phyloP scores from a whole-genome alignment of 2,329 filamentous ascomycete species.

The Bipolaris bicolor region DNA sequence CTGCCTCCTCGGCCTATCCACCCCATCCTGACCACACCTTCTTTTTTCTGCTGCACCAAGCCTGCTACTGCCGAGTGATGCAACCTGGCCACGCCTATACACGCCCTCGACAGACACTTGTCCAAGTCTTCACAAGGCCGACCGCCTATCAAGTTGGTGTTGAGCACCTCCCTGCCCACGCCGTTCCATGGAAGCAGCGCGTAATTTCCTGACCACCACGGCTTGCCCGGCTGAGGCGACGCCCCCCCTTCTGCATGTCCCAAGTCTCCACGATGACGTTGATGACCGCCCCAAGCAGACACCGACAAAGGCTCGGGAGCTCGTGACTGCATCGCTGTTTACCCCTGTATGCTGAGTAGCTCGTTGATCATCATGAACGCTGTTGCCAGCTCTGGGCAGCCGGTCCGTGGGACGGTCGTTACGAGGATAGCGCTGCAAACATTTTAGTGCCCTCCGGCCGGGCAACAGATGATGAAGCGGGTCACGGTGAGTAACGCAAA shows the following conservation, averaged over 20 bases:
- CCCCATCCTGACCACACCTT: neutral
- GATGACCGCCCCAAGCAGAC: neutral
- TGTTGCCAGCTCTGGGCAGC: neutral
- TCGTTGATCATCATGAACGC: neutral
- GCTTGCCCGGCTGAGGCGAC: constrained; percentile 1
- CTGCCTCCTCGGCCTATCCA: constrained; percentile 6
- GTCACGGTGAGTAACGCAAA: too few relatives aligned
- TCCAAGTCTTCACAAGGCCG: neutral
- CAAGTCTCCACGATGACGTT: neutral
- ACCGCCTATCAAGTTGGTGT: neutral
- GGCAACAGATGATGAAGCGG: neutral
- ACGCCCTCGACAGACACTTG: neutral
- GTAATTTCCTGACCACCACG: constrained; percentile 4
- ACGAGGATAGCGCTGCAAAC: neutral
- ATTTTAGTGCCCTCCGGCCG: neutral
- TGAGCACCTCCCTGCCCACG: neutral
- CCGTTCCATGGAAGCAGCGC: constrained; percentile 4
- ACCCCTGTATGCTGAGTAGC: neutral
- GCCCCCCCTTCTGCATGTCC: neutral
- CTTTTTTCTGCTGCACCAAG: constrained; percentile 2
- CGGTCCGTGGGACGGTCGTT: neutral
- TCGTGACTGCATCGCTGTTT: neutral
- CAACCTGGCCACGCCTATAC: neutral
- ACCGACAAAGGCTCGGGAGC: neutral
- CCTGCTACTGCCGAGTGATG: neutral